Conservation (phyloP, 257 asterid species). For the Fraxinus americana region DNA sequence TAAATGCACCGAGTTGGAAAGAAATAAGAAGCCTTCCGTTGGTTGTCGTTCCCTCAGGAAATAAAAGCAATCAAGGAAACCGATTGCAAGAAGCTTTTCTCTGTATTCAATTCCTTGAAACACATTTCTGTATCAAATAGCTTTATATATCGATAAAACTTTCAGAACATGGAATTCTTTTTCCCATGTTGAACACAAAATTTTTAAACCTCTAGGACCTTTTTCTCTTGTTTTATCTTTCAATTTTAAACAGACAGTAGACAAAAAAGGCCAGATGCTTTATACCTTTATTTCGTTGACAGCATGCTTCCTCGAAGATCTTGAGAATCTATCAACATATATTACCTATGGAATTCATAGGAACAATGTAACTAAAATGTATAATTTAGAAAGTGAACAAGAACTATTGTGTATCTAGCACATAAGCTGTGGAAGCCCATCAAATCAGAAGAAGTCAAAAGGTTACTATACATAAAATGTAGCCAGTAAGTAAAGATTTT, state of each 20-base stretch:
- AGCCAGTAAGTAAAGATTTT: background rate
- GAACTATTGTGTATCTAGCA: background rate
- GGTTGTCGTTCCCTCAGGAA: constrained; percentile 99
- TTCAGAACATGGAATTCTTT: constrained; percentile 23
- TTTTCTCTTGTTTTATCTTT: constrained; percentile 15
- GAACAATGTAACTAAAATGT: constrained; percentile 2
- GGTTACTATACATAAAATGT: background rate
- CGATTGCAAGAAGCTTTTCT: constrained; percentile 85
- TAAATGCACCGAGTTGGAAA: constrained; percentile 96
- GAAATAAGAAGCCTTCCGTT: constrained; percentile 89
- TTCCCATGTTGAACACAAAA: constrained; percentile 14
- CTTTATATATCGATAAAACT: constrained; percentile 62
- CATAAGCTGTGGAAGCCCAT: background rate
- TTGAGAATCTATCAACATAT: constrained; percentile 89
- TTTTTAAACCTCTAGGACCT: background rate
- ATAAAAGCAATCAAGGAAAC: constrained; percentile 93
- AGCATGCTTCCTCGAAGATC: constrained; percentile 84
- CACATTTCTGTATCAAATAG: constrained; percentile 92
- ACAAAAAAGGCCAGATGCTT: constrained; percentile 30
- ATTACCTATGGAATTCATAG: constrained; percentile 61
- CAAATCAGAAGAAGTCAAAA: background rate
- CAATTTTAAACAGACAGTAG: constrained; percentile 10
- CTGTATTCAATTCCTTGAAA: constrained; percentile 94
- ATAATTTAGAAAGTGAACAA: constrained; percentile 13
- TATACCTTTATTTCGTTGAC: constrained; percentile 95